Evolutionary conservation across 257 asterid species (phyloP).

Genomic region (Rubia yunnanensis): DNA sequence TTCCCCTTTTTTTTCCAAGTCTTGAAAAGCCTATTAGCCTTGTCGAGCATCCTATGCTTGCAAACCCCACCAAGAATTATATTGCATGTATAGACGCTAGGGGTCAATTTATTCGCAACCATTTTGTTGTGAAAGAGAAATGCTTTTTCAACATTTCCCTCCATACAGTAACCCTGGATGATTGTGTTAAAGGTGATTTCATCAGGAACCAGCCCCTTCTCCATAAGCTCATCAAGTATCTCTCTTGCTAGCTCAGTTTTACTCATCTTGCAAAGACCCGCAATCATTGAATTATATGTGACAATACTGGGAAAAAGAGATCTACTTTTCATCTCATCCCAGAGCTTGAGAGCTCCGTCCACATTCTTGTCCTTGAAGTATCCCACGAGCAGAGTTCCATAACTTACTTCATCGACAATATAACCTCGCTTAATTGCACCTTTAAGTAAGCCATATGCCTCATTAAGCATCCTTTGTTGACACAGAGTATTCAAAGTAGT

Average conservation of each 20-base stretch:
- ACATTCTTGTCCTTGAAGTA: conserved; percentile 48
- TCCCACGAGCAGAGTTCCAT: conserved; percentile 73
- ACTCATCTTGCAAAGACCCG: conserved; percentile 69
- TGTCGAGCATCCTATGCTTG: conserved; percentile 64
- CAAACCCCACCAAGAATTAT: conserved; percentile 74
- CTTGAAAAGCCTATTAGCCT: conserved; percentile 58
- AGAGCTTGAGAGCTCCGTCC: conserved; percentile 49
- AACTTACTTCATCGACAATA: conserved; percentile 75
- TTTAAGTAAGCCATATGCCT: conserved; percentile 50
- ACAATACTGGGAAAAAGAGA: conserved; percentile 47
- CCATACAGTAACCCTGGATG: conserved; percentile 75
- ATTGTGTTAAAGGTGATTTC: conserved; percentile 73
- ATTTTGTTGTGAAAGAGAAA: conserved; percentile 70
- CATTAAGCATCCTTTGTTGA: conserved; percentile 43
- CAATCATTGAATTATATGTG: conserved; percentile 66
- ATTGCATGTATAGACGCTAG: conserved; percentile 61
- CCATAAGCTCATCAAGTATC: conserved; percentile 58
- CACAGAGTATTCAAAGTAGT: conserved; percentile 54
- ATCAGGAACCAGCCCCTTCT: conserved; percentile 66
- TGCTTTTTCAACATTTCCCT: conserved; percentile 62
- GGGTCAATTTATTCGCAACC: conserved; percentile 65
- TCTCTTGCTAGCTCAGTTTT: conserved; percentile 49
- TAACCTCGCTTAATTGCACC: conserved; percentile 60
- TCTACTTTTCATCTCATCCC: conserved; percentile 75
- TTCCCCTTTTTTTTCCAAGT: conserved; percentile 61